These are phyloP conservation scores for Candida chilensis DNA, from an alignment of 805 yeast species.

Conservation along the genomic window DNA sequence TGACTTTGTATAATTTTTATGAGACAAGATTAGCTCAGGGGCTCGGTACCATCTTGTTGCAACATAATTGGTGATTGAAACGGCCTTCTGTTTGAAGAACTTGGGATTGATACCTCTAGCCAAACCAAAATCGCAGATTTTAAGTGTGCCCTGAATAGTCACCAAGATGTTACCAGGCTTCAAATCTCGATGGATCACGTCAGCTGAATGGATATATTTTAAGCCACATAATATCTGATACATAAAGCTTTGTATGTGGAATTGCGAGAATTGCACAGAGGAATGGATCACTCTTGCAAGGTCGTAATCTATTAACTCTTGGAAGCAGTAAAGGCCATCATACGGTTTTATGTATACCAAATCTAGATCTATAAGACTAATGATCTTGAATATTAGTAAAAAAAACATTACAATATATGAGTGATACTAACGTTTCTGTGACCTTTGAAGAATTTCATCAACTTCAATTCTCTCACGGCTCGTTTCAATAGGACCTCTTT, in stretches of 20 bases:
- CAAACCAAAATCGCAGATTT: constrained; percentile 90
- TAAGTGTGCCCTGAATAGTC: constrained; percentile 61
- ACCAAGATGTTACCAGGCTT: constrained; percentile 88
- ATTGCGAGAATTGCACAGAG: constrained; percentile 69
- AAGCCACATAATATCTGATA: constrained; percentile 84
- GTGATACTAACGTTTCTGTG: constrained; percentile 65
- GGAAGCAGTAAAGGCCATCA: constrained; percentile 85
- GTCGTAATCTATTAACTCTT: constrained; percentile 79
- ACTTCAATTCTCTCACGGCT: constrained; percentile 74
- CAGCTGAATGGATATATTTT: constrained; percentile 85
- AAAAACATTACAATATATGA: too few relatives aligned
- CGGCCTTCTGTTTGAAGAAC: constrained; percentile 17
- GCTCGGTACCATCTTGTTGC: constrained; percentile 97
- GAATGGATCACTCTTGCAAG: constrained; percentile 75
- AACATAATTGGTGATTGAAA: constrained; percentile 71
- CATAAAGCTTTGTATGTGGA: constrained; percentile 65
- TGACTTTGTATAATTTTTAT: constrained; percentile 47
- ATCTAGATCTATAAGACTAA: constrained; percentile 67
- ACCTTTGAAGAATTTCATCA: constrained; percentile 78
- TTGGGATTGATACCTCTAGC: constrained; percentile 61
- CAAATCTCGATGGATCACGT: constrained; percentile 85
- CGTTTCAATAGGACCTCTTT: constrained; percentile 63
- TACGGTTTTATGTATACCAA: constrained; percentile 55
- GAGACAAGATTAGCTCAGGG: constrained; percentile 73
- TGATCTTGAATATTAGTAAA: constrained; percentile 30